These are phyloP conservation scores for Populus tomentosa DNA, from an alignment of 441 rosid genomes.

Conservation along the genomic window DNA sequence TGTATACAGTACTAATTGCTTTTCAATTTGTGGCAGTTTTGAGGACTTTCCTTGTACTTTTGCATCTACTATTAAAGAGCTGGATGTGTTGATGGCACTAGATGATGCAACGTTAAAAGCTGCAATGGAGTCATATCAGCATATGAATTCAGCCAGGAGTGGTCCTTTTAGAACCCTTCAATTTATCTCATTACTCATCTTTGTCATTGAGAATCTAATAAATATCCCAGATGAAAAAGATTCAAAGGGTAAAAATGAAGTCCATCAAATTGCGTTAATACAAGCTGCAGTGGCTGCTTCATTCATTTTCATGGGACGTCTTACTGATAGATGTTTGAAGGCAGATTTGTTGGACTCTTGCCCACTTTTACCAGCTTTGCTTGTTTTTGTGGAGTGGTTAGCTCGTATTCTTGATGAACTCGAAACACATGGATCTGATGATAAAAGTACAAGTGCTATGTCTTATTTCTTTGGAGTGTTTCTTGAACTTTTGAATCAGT, in stretches of 20 bases:
- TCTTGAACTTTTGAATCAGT: constrained; percentile 37
- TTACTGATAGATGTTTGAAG: constrained; percentile 55
- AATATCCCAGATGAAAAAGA: constrained; percentile 23
- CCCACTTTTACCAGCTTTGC: constrained; percentile 67
- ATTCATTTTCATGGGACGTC: constrained; percentile 66
- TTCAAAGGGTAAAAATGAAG: constrained; percentile 2
- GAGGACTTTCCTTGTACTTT: constrained; percentile 62
- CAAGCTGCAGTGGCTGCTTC: constrained; percentile 37
- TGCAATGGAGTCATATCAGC: constrained; percentile 55
- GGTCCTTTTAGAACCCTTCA: constrained; percentile 75
- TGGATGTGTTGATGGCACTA: constrained; percentile 48
- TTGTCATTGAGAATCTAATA: constrained; percentile 42
- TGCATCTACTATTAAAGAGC: constrained; percentile 52
- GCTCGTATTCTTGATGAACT: constrained; percentile 36
- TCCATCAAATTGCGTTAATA: constrained; percentile 19
- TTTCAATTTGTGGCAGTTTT: constrained; percentile 44
- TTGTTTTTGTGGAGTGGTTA: constrained; percentile 75
- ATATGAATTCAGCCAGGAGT: constrained; percentile 47
- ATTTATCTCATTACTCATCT: constrained; percentile 60
- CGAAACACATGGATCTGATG: constrained; percentile 36
- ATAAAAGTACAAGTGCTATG: constrained; percentile 41
- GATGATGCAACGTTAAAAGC: constrained; percentile 47
- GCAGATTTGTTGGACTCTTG: constrained; percentile 37
- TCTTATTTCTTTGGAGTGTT: constrained; percentile 58
- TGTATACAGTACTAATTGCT: background rate